These are phyloP conservation scores for Crithidia mellificae DNA, from an alignment of 208 protist species.

Conservation along the genomic window DNA sequence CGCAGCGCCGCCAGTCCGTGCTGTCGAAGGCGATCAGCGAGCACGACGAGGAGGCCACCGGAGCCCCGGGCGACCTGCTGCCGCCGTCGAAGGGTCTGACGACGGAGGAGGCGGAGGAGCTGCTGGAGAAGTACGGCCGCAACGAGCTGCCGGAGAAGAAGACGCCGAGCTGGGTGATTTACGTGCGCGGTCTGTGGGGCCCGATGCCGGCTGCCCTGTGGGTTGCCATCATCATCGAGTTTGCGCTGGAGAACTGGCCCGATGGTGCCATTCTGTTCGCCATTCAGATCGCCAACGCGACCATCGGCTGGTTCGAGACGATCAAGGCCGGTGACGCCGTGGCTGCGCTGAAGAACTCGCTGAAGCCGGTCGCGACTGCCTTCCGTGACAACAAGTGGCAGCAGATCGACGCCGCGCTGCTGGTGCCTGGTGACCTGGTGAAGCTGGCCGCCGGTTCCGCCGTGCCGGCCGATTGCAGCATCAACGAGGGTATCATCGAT, in stretches of 20 bases:
- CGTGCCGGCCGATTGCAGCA: conserved; percentile 92
- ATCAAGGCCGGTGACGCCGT: conserved; percentile 93
- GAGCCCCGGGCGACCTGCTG: conserved; percentile 30
- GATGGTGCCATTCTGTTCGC: conserved; percentile 85
- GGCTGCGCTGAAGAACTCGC: conserved; percentile 86
- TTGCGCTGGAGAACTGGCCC: conserved; percentile 84
- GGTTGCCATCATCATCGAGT: conserved; percentile 90
- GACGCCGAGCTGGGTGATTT: conserved; percentile 82
- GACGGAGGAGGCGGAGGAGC: conserved; percentile 54
- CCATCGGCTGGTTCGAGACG: conserved; percentile 92
- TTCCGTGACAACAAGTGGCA: conserved; percentile 86
- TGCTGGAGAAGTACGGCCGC: conserved; percentile 70
- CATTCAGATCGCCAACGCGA: conserved; percentile 85
- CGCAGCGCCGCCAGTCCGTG: conserved; percentile 67
- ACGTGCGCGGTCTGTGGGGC: conserved; percentile 78
- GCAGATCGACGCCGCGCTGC: conserved; percentile 69
- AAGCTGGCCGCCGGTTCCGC: conserved; percentile 89
- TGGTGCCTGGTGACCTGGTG: conserved; percentile 95
- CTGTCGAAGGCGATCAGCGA: conserved; percentile 79
- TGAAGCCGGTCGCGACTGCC: conserved; percentile 79
- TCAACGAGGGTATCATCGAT: conserved; percentile 88
- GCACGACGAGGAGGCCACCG: conserved; percentile 49
- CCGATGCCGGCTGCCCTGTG: conserved; percentile 89
- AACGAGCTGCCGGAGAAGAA: conserved; percentile 81
- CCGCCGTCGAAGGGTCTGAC: conserved; percentile 71